phyloP scores from a whole-genome alignment of 202 grass and related monocot genomes.

The Panicum hallii region DNA sequence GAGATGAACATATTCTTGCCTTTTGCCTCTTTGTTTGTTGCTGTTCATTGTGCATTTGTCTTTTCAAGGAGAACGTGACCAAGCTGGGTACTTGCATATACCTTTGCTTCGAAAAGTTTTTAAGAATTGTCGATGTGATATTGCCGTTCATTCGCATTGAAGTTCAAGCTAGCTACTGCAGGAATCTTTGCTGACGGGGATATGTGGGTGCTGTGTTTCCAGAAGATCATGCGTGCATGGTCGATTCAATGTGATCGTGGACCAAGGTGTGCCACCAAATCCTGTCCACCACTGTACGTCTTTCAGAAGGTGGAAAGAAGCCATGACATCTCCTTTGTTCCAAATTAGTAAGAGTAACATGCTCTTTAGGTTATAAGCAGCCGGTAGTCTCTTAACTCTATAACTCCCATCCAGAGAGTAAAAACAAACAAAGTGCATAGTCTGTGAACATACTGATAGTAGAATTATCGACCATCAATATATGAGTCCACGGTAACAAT shows the following conservation, averaged over 20 bases:
- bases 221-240: conserved; percentile 39
- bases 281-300: conserved; percentile 22
- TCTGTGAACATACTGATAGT: not conserved
- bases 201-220: conserved; percentile 24
- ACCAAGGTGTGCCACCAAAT: conserved; percentile 44
- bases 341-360: not conserved
- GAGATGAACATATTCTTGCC: conserved; percentile 24
- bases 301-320: not conserved
- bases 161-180: not conserved
- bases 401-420: not conserved
- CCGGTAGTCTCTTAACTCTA: not conserved
- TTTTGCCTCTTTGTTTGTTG: conserved; percentile 14
- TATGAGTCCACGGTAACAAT: too few species aligned
- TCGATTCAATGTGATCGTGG: conserved; percentile 45
- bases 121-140: not conserved
- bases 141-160: not conserved
- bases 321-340: not conserved
- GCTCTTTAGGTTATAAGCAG: not conserved
- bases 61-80: conserved; percentile 18
- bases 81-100: not conserved
- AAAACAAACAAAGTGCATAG: not conserved
- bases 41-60: conserved; percentile 12
- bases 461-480: not conserved
- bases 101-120: conserved; percentile 7
- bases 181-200: conserved; percentile 29